Evolutionary conservation across 2,329 filamentous ascomycete species (phyloP).

Genomic region (Pseudopyricularia cyperi): DNA sequence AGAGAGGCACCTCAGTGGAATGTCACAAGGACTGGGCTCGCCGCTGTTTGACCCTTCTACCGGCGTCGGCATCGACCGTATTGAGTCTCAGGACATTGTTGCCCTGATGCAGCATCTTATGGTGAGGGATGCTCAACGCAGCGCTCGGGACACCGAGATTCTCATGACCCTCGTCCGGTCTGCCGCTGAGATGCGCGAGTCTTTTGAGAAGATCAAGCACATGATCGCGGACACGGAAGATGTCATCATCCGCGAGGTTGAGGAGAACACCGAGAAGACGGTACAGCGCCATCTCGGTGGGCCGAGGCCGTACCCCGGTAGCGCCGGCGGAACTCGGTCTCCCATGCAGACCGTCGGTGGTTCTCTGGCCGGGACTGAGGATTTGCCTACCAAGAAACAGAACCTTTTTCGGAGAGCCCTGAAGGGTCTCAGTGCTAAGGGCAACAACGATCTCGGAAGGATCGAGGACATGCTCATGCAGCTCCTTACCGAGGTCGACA

Average conservation of each 20-base stretch:
- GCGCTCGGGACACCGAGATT: slow-evolving; percentile 92
- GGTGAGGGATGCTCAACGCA: slow-evolving; percentile 90
- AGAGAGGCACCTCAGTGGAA: slow-evolving; percentile 63
- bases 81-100: slow-evolving; percentile 93
- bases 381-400: slow-evolving; percentile 63
- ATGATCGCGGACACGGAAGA: slow-evolving; percentile 74
- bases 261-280: slow-evolving; percentile 76
- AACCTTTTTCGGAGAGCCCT: slow-evolving; percentile 92
- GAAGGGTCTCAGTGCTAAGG: slow-evolving; percentile 78
- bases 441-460: slow-evolving; percentile 71
- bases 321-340: slow-evolving; percentile 17
- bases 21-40: slow-evolving; percentile 83
- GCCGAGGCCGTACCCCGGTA: slow-evolving; percentile 68
- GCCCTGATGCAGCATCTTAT: slow-evolving; percentile 98
- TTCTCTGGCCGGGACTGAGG: slow-evolving; percentile 45
- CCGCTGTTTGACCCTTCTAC: slow-evolving; percentile 85
- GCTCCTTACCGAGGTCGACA: slow-evolving; percentile 83
- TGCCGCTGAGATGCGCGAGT: slow-evolving; percentile 92
- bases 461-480: slow-evolving; percentile 91
- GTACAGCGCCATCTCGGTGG: slow-evolving; percentile 73
- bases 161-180: slow-evolving; percentile 86
- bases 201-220: slow-evolving; percentile 89
- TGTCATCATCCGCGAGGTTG: slow-evolving; percentile 74
- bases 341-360: slow-evolving; percentile 44
- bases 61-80: slow-evolving; percentile 76